Evolutionary conservation across 345 rosid genomes (phyloP).

Genomic region (Cardiospermum halicacabum): DNA sequence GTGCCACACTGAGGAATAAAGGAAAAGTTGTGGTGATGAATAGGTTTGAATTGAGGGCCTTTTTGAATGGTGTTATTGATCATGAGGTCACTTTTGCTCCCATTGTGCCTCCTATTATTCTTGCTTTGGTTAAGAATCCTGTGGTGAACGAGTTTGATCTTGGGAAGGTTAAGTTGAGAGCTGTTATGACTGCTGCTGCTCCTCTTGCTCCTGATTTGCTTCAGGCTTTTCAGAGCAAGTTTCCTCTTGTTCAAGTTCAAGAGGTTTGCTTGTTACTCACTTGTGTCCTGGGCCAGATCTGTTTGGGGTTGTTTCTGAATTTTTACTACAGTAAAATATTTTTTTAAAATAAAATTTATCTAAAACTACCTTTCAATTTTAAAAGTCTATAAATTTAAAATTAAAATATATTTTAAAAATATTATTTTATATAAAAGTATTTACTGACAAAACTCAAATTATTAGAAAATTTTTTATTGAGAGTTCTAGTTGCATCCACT

Average conservation of each 20-base stretch:
- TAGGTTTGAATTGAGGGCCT: conserved; percentile 67
- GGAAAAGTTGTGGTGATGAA: conserved; percentile 87
- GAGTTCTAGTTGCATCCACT: too few species aligned
- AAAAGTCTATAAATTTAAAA: too few species aligned
- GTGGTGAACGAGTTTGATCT: conserved; percentile 84
- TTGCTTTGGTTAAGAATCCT: conserved; percentile 77
- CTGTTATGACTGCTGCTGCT: conserved; percentile 90
- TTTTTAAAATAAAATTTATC: too few species aligned
- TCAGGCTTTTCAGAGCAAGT: conserved; percentile 58
- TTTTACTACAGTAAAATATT: too few species aligned
- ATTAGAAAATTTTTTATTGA: too few species aligned
- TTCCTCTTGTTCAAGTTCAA: conserved; percentile 80
- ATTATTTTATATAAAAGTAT: too few species aligned
- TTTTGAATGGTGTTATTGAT: conserved; percentile 57
- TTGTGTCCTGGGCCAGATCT: too few species aligned
- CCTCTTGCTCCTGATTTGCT: conserved; percentile 83
- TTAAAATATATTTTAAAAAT: too few species aligned
- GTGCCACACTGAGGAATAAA: conserved; percentile 76
- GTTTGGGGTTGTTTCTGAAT: too few species aligned
- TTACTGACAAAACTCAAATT: too few species aligned
- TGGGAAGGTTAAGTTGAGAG: conserved; percentile 63
- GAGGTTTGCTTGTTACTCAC: conserved; percentile 41
- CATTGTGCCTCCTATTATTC: conserved; percentile 78
- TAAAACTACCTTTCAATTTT: too few species aligned
- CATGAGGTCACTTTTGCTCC: conserved; percentile 89